A percentile compares a stretch with the other conserved stretches of the same genome.
Evolutionary conservation across 2,329 filamentous ascomycete species (phyloP).

Genomic region (Hypocreales sp.): DNA sequence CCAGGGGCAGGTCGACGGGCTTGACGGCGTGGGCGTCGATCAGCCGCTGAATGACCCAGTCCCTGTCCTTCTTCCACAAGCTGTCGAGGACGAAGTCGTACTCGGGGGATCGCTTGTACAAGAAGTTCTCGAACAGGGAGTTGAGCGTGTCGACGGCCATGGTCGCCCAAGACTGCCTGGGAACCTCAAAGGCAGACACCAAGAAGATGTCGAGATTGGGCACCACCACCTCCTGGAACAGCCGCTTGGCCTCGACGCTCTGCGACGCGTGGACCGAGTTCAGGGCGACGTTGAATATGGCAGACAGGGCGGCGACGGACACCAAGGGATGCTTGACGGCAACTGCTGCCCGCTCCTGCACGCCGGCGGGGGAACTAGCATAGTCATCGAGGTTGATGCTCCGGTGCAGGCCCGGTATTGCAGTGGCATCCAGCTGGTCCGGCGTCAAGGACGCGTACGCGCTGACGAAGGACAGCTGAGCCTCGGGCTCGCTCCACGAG

Average conservation of each 20-base stretch:
- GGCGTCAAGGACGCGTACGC: slow-evolving; percentile 67
- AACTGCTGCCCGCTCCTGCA: slow-evolving; percentile 35
- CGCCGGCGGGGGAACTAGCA: slow-evolving; percentile 28
- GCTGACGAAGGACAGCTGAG: slow-evolving; percentile 85
- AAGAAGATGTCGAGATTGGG: slow-evolving; percentile 68
- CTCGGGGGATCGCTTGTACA: slow-evolving; percentile 61
- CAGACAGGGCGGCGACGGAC: slow-evolving; percentile 68
- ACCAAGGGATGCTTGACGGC: slow-evolving; percentile 77
- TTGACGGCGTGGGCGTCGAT: slow-evolving; percentile 69
- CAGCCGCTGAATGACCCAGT: slow-evolving; percentile 71
- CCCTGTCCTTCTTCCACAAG: slow-evolving; percentile 77
- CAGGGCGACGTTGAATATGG: slow-evolving; percentile 50
- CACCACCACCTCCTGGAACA: slow-evolving; percentile 52
- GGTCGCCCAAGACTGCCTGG: slow-evolving; percentile 55
- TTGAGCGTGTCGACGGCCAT: slow-evolving; percentile 62
- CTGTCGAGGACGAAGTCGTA: slow-evolving; percentile 84
- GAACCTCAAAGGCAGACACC: slow-evolving; percentile 61
- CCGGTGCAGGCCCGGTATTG: slow-evolving; percentile 65
- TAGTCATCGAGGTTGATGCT: slow-evolving; percentile 55
- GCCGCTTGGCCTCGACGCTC: slow-evolving; percentile 44
- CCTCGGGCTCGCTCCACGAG: slow-evolving; percentile 70
- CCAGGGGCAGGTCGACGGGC: slow-evolving; percentile 29
- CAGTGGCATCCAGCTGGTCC: slow-evolving; percentile 66
- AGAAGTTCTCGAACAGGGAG: slow-evolving; percentile 68
- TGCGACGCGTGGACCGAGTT: slow-evolving; percentile 46